These are phyloP conservation scores for Polygonum aviculare DNA, from an alignment of 148 eudicot species.

Conservation along the genomic window DNA sequence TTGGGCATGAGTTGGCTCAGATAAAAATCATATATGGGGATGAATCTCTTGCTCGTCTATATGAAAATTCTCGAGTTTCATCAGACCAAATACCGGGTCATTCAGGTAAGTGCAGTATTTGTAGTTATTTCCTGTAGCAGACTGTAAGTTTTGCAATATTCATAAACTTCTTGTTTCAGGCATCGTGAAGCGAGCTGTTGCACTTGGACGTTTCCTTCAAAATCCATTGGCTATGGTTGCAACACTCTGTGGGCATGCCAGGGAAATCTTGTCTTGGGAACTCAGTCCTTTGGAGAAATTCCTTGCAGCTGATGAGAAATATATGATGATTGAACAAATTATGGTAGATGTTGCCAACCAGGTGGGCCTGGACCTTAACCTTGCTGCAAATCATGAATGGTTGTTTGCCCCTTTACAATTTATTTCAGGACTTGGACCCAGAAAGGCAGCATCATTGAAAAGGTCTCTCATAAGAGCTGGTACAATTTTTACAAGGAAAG, in stretches of 20 bases:
- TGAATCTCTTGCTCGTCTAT: constrained; percentile 85
- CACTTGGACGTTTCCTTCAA: constrained; percentile 81
- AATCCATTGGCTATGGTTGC: constrained; percentile 98
- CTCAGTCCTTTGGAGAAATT: constrained; percentile 73
- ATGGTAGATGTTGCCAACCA: constrained; percentile 97
- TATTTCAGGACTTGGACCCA: constrained; percentile 95
- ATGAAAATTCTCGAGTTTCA: constrained; percentile 86
- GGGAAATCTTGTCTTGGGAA: constrained; percentile 91
- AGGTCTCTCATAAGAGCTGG: constrained; percentile 80
- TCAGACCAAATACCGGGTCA: constrained; percentile 79
- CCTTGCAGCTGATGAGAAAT: constrained; percentile 87
- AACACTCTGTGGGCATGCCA: constrained; percentile 83
- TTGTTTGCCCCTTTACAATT: constrained; percentile 83
- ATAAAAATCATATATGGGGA: constrained; percentile 68
- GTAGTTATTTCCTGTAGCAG: not conserved
- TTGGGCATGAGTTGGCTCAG: constrained; percentile 80
- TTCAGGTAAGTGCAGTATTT: constrained; percentile 34
- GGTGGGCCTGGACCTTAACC: constrained; percentile 88
- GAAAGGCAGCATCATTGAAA: constrained; percentile 83
- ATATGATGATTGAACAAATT: constrained; percentile 84
- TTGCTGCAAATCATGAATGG: constrained; percentile 96
- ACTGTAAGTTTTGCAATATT: not conserved
- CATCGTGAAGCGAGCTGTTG: constrained; percentile 87
- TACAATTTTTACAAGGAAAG: constrained; percentile 68
- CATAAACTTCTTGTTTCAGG: constrained; percentile 33